Evolutionary conservation across 192 early-diverging fungal species (phyloP), one percentile per base, ranked within the genome.

Genomic region (Backusella morwellensis): DNA sequence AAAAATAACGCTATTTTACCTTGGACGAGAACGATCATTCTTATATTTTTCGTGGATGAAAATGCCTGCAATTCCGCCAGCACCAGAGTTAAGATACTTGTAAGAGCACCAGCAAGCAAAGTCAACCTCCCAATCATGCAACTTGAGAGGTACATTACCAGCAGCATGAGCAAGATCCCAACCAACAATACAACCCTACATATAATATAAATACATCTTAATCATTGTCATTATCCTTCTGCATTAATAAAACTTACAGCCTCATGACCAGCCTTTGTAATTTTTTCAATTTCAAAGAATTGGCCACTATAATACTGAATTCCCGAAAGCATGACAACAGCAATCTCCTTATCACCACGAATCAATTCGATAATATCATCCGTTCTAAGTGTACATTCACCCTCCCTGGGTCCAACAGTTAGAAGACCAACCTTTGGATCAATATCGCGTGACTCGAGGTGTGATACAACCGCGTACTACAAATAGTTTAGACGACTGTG

Each of bases 31-130:
- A 44, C 84, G 78, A 69, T 87, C 82, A 40, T 84, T 80, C n/a
- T 88, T 89, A 76, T 97, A 89, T 75, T 90, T 91, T 79, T 94
- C 89, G 72, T 99, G 96, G 7, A 99, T 90, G 83, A 97, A 99
- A 8, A 94, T 89, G 2, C 95, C 95, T 17, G 90, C 95, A 74
- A 99, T 97, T 44, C 93, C 93, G 47, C 98, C 98, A 0, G 98
- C 95, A 3, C 98, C 97, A n/a, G 96, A 90, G 80, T 99, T 99
- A 59, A 99, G 84, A 82, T 99, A 99, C 82, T 99, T 99, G 91
- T 99, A 99, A 5, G 97, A 93, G 88, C 97, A 99, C 97, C 97
- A 98, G 79, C 92, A 93, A 12, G 97, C 98, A 92, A 98, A 98
- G 80, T 99, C 98, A 12, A 97, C 96, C 40, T 91, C 86, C 98